Percentiles rank a stretch among this genome's conserved stretches.
These are phyloP conservation scores for Atkinsonella texensis DNA, from an alignment of 2,329 filamentous ascomycete species.

Conservation along the genomic window DNA sequence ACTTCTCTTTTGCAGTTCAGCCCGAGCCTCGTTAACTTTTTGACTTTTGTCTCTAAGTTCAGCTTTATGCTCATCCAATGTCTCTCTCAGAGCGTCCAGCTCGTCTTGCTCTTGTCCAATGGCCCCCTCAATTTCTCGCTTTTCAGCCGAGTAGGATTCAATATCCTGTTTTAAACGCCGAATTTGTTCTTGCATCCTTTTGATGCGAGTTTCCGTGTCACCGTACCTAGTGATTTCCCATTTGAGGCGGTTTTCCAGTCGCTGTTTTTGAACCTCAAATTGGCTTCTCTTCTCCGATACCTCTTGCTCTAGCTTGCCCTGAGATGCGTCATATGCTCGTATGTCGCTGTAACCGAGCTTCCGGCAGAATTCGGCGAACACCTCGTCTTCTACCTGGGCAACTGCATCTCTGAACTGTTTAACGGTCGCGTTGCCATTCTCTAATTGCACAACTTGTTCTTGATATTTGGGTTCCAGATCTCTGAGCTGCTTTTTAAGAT, in stretches of 20 bases:
- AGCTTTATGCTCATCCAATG: slow-evolving; percentile 55
- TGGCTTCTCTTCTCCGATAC: slow-evolving; percentile 75
- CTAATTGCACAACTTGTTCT: slow-evolving; percentile 57
- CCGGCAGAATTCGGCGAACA: slow-evolving; percentile 78
- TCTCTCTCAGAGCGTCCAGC: slow-evolving; percentile 62
- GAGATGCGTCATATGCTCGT: slow-evolving; percentile 84
- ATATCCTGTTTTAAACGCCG: slow-evolving; percentile 58
- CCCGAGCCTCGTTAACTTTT: slow-evolving; percentile 64
- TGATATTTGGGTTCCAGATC: slow-evolving; percentile 69
- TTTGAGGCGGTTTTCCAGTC: slow-evolving; percentile 49
- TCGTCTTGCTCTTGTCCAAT: slow-evolving; percentile 64
- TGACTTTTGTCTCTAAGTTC: slow-evolving; percentile 59
- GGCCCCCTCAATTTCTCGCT: slow-evolving; percentile 59
- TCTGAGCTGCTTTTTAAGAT: slow-evolving; percentile 58
- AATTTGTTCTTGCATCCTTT: slow-evolving; percentile 53
- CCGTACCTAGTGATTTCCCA: slow-evolving; percentile 42
- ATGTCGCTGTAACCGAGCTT: slow-evolving; percentile 81
- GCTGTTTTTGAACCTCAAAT: slow-evolving; percentile 74
- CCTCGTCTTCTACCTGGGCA: slow-evolving; percentile 70
- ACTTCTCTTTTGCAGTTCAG: slow-evolving; percentile 70
- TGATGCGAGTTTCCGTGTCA: slow-evolving; percentile 56
- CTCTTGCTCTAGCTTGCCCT: slow-evolving; percentile 85
- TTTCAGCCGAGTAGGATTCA: slow-evolving; percentile 57
- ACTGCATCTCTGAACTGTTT: slow-evolving; percentile 50
- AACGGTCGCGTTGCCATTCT: slow-evolving; percentile 39